Conservation (phyloP, 2,329 filamentous ascomycete species). For the Diaporthe ampelina region DNA sequence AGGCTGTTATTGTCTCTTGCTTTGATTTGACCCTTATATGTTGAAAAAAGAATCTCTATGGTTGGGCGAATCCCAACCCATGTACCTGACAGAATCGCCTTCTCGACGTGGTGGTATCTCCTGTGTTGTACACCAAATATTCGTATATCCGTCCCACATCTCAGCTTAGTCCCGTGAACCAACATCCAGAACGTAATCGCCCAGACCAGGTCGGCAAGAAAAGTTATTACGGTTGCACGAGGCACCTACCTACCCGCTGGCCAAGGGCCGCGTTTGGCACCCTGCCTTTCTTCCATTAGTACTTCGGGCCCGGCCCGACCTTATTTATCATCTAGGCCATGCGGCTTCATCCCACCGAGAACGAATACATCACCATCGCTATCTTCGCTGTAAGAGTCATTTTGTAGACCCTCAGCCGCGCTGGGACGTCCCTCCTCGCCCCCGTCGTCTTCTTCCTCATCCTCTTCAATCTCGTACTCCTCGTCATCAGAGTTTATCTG, state of each 20-base stretch:
- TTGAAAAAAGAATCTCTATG: conserved; percentile 4
- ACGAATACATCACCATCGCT: neutral
- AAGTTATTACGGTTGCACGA: neutral
- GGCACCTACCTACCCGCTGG: neutral
- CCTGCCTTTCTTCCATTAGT: neutral
- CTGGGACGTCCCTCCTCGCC: neutral
- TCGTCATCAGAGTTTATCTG: conserved; percentile 41
- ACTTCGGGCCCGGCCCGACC: neutral
- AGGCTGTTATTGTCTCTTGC: conserved; percentile 5
- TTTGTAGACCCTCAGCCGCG: neutral
- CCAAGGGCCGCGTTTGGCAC: neutral
- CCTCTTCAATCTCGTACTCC: conserved; percentile 43
- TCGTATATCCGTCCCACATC: neutral
- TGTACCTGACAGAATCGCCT: neutral
- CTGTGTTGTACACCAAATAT: neutral
- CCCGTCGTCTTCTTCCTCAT: conserved; percentile 4
- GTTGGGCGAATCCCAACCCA: neutral
- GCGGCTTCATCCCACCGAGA: neutral
- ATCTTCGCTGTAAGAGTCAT: neutral
- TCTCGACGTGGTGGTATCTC: neutral
- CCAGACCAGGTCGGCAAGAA: too few relatives aligned
- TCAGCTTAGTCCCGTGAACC: neutral
- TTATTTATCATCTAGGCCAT: neutral
- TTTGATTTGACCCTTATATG: conserved; percentile 3
- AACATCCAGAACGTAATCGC: neutral